These are phyloP conservation scores for Microcyclosporella mali DNA, from an alignment of 2,329 filamentous ascomycete genomes.

Conservation along the genomic window DNA sequence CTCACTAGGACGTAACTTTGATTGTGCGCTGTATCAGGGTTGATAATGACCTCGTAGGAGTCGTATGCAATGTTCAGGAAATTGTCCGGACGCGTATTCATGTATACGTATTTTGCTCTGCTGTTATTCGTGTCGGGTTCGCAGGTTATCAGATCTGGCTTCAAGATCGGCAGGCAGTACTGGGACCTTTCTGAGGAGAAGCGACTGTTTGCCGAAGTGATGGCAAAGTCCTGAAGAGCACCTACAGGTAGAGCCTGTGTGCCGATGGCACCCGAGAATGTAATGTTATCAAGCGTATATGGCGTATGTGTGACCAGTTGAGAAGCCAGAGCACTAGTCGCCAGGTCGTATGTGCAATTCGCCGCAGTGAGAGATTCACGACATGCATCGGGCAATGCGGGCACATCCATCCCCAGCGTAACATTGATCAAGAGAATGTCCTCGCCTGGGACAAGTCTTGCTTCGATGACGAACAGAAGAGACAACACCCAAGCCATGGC, in stretches of 20 bases:
- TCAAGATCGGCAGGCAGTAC: constrained; percentile 2
- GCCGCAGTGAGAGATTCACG: constrained; percentile 2
- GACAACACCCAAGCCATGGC: constrained; percentile 7
- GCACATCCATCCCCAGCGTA: not conserved
- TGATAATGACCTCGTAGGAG: constrained; percentile 5
- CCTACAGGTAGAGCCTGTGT: constrained; percentile 1
- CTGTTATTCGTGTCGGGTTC: not conserved
- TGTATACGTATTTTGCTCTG: constrained; percentile 4
- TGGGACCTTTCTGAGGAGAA: not conserved
- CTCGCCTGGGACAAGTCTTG: constrained; percentile 1
- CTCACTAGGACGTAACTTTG: constrained; percentile 6
- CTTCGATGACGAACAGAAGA: constrained; percentile 4
- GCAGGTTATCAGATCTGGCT: constrained; percentile 3
- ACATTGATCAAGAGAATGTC: not conserved
- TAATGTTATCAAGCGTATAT: constrained; percentile 3
- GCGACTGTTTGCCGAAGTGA: not conserved
- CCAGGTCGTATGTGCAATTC: constrained; percentile 4
- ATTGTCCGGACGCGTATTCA: not conserved
- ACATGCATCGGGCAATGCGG: constrained; percentile 1
- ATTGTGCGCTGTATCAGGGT: constrained; percentile 1
- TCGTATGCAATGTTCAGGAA: constrained; percentile 2
- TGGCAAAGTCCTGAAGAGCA: constrained; percentile 1
- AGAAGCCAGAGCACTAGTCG: constrained; percentile 4
- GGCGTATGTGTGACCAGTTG: constrained; percentile 6
- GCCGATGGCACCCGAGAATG: constrained; percentile 3